Evolutionary conservation across 2,329 filamentous ascomycete species (phyloP).

Genomic region (Boeremia lycopersici): DNA sequence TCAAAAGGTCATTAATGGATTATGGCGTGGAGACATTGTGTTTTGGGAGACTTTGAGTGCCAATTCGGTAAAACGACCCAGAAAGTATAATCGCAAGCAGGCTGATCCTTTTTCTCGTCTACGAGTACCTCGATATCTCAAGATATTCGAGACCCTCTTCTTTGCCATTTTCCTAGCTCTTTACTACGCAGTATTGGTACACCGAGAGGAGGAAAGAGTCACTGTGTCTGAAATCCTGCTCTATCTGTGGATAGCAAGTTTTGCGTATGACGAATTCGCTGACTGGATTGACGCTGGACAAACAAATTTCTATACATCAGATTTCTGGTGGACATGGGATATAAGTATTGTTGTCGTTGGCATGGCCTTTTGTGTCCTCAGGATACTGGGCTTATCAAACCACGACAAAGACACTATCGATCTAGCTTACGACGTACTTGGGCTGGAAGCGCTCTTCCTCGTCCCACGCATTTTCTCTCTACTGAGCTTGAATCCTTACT

Average conservation of each 20-base stretch:
- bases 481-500: slow-evolving; percentile 85
- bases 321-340: slow-evolving; percentile 44
- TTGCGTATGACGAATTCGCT: slow-evolving; percentile 77
- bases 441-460: slow-evolving; percentile 86
- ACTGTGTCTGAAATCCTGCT: slow-evolving; percentile 73
- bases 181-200: slow-evolving; percentile 85
- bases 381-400: slow-evolving; percentile 69
- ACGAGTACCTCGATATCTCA: slow-evolving; percentile 82
- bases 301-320: slow-evolving; percentile 63
- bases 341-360: slow-evolving; percentile 72
- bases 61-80: slow-evolving; percentile 74
- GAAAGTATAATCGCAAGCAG: slow-evolving; percentile 69
- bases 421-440: slow-evolving; percentile 84
- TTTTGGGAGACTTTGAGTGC: slow-evolving; percentile 84
- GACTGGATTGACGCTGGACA: slow-evolving; percentile 84
- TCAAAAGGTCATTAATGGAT: slow-evolving; percentile 81
- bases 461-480: slow-evolving; percentile 87
- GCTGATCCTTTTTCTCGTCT: slow-evolving; percentile 65
- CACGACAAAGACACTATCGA: slow-evolving; percentile 70
- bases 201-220: slow-evolving; percentile 69
- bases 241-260: slow-evolving; percentile 85
- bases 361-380: slow-evolving; percentile 70
- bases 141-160: slow-evolving; percentile 82
- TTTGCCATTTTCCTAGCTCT: slow-evolving; percentile 76
- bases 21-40: slow-evolving; percentile 82